Evolutionary conservation across 2,329 filamentous ascomycete species (phyloP).

Genomic region (Colletotrichum sp.): DNA sequence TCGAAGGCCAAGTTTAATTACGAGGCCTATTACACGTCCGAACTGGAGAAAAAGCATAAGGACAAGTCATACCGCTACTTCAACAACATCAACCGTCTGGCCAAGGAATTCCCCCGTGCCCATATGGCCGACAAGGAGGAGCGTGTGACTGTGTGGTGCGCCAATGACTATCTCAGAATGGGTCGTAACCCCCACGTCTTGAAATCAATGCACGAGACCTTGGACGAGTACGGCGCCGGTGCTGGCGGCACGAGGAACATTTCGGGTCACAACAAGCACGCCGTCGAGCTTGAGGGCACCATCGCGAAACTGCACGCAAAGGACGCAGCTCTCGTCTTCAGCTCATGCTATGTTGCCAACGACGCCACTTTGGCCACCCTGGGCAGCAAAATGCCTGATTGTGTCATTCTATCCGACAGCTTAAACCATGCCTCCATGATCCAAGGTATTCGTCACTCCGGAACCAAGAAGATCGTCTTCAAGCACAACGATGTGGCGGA

Average conservation of each 20-base stretch:
- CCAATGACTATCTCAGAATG: slow-evolving; percentile 99
- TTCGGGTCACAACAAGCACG: slow-evolving; percentile 96
- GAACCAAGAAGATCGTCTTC: slow-evolving; percentile 97
- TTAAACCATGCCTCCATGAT: slow-evolving; percentile 99
- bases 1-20: slow-evolving; percentile 78
- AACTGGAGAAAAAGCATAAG: slow-evolving; percentile 98
- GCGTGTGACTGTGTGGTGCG: slow-evolving; percentile 96
- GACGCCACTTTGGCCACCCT: slow-evolving; percentile 95
- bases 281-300: slow-evolving; percentile 80
- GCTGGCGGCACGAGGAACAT: slow-evolving; percentile 97
- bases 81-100: slow-evolving; percentile 99
- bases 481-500: slow-evolving; percentile 97
- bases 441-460: slow-evolving; percentile 96
- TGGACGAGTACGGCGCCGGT: slow-evolving; percentile 93
- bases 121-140: slow-evolving; percentile 87
- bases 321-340: slow-evolving; percentile 91
- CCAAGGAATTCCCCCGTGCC: slow-evolving; percentile 93
- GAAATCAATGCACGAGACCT: slow-evolving; percentile 89
- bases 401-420: slow-evolving; percentile 96
- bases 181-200: slow-evolving; percentile 88
- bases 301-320: slow-evolving; percentile 90
- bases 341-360: slow-evolving; percentile 97
- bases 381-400: slow-evolving; percentile 95
- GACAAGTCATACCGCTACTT: slow-evolving; percentile 99
- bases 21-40: slow-evolving; percentile 82